Evolutionary conservation across 306 rosid species (phyloP).

Genomic region (Rosa persica): DNA sequence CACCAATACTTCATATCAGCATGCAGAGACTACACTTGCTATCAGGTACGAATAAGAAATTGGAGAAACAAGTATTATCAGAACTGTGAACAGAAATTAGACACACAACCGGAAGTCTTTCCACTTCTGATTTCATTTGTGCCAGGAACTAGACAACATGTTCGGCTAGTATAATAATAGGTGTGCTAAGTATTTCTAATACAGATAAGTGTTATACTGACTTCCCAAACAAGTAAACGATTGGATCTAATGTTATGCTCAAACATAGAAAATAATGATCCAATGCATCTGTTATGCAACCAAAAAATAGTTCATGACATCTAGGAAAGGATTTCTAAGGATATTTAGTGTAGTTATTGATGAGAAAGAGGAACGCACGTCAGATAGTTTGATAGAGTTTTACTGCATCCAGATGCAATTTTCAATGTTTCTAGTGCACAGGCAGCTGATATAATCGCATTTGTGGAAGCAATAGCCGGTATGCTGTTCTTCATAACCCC

Average conservation of each 20-base stretch:
- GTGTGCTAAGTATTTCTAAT: background rate
- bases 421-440: constrained; percentile 86
- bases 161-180: background rate
- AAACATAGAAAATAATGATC: background rate
- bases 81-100: background rate
- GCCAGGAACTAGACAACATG: background rate
- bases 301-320: background rate
- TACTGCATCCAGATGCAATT: constrained; percentile 89
- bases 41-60: background rate
- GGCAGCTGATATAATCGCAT: constrained; percentile 95
- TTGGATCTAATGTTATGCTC: background rate
- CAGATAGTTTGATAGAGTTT: constrained; percentile 82
- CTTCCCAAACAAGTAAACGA: background rate
- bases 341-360: too few relatives aligned
- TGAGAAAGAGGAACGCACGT: constrained; percentile 47
- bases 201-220: background rate
- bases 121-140: background rate
- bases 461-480: constrained; percentile 95
- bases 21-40: background rate
- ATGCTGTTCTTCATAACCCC: constrained; percentile 92
- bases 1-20: background rate
- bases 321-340: constrained; percentile 2
- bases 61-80: background rate
- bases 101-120: background rate
- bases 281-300: background rate